Base-by-base conservation (phyloP, 345 rosid species). In the Brassica nigra region DNA sequence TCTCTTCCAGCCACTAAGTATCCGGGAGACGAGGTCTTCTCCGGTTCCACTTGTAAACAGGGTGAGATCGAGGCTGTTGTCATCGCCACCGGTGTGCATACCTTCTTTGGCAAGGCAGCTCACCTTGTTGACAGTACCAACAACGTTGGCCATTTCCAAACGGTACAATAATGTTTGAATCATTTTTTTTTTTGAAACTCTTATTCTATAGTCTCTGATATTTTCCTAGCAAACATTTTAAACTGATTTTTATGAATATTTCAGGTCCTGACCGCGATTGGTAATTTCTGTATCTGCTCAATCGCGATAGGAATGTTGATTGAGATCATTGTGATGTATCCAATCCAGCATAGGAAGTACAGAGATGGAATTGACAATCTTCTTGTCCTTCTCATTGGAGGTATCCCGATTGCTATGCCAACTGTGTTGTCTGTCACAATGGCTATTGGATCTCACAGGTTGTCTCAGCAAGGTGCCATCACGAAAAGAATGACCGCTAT, bases 351-450 rank as follows among this genome's bases (percentile, higher is more conserved):
- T 6, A 86, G 95, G 79, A 83, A 66, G 49, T 93, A 91, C 78
- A 86, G 97, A 80, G 94, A 91, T 62, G 96, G 95, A 33, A 93
- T 95, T 20, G 98, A 95, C 83, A 95, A 95, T 78, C 90, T 95
- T 75, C 88, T 92, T 82, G 99, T 95, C 75, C 97, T 94, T 71
- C 97, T 94, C 67, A 94, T 94, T 8, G 99, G 99, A 49, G 99
- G 99, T 52, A 95, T 95, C 76, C 99, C 99, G 2, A 95, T 95
- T 42, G 99, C 99, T 1, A 95, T 95, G 99, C 99, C 99, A 3
- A 95, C 97, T 18, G 95, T 95, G 28, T 84, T 91, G 84, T 94
- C 97, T 1, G 99, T 95, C 71, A 95, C 99, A 64, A 95, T 95
- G 99, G 98, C 99, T 68, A 91, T 93, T 64, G 99, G 99, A 36